phyloP scores from a whole-genome alignment of 352 stramenopile species.

The Poterioochromonas sp. region DNA sequence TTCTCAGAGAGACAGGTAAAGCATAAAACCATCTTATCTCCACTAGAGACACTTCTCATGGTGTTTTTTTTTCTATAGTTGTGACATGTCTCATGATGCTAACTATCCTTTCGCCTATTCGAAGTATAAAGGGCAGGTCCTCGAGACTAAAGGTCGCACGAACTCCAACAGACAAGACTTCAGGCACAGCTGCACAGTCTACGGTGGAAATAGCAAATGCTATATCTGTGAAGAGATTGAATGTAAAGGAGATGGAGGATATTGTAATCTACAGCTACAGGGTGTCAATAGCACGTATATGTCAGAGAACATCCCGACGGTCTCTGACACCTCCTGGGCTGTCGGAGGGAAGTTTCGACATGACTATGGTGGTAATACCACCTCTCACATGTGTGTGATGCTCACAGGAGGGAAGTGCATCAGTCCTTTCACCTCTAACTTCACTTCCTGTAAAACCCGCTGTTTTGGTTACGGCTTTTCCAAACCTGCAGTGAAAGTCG shows the following conservation, averaged over 20 bases:
- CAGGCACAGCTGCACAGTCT: slow-evolving; percentile 68
- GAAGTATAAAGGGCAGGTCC: slow-evolving; percentile 56
- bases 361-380: slow-evolving; percentile 67
- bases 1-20: not conserved
- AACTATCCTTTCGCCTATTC: slow-evolving; percentile 86
- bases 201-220: slow-evolving; percentile 81
- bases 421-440: slow-evolving; percentile 63
- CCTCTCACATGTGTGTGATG: slow-evolving; percentile 74
- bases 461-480: slow-evolving; percentile 71
- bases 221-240: slow-evolving; percentile 77
- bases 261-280: slow-evolving; percentile 81
- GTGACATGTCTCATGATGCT: slow-evolving; percentile 62
- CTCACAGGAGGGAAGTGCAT: slow-evolving; percentile 68
- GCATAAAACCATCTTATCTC: not conserved
- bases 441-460: slow-evolving; percentile 67
- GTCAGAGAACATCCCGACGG: slow-evolving; percentile 72
- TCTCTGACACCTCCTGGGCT: slow-evolving; percentile 81
- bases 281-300: slow-evolving; percentile 62
- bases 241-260: slow-evolving; percentile 52
- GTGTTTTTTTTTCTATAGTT: slow-evolving; percentile 44
- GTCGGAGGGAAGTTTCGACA: slow-evolving; percentile 74
- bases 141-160: slow-evolving; percentile 46
- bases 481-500: not conserved
- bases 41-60: not conserved
- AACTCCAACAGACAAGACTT: slow-evolving; percentile 80